Evolutionary conservation across 176 grass and related monocot species (phyloP).

Genomic region (Carex littledalei): DNA sequence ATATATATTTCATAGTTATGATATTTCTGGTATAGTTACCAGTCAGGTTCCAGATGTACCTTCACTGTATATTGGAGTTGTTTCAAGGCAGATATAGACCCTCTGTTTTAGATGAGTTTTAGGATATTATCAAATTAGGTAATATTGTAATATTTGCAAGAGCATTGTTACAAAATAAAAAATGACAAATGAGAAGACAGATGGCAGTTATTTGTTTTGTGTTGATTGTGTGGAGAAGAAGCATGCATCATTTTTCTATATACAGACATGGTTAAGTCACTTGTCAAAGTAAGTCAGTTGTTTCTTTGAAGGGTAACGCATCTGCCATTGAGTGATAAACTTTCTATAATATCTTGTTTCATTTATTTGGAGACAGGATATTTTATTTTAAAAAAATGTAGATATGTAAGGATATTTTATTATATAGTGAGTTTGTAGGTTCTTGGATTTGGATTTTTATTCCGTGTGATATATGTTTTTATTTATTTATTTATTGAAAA

Average conservation of each 20-base stretch:
- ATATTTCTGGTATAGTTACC: background rate
- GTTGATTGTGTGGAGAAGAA: background rate
- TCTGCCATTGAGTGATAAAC: background rate
- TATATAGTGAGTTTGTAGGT: background rate
- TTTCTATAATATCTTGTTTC: background rate
- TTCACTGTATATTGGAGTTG: background rate
- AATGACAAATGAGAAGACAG: constrained; percentile 1
- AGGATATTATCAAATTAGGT: background rate
- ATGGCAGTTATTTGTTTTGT: background rate
- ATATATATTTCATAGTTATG: background rate
- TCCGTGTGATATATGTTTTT: background rate
- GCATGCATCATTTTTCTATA: background rate
- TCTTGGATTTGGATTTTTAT: background rate
- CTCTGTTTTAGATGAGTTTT: constrained; percentile 6
- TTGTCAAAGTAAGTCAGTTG: background rate
- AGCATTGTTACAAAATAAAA: background rate
- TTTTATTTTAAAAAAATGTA: background rate
- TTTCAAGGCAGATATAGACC: background rate
- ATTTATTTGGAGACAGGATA: background rate
- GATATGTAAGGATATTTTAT: no score
- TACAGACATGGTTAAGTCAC: background rate
- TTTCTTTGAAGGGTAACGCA: background rate
- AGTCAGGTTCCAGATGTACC: background rate
- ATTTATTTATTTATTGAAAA: background rate
- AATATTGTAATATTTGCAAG: background rate